A percentile compares a stretch with the other conserved stretches of the same genome.
These are phyloP conservation scores for Tricholoma hemisulphureum DNA, from an alignment of 768 basidiomycete species.

Conservation along the genomic window DNA sequence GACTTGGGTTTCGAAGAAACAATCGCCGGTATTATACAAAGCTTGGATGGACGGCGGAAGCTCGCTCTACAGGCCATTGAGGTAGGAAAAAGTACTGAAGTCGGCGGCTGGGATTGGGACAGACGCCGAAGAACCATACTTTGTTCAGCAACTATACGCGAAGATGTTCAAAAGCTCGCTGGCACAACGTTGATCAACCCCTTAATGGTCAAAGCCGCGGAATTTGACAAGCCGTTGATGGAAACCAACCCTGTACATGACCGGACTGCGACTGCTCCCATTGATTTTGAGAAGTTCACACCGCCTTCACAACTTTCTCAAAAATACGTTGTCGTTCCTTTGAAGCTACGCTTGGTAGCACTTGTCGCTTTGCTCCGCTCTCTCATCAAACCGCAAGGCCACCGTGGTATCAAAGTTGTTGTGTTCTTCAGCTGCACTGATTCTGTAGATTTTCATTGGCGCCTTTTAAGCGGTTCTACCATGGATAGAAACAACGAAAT, in stretches of 20 bases:
- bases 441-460: constrained; percentile 97
- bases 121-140: constrained; percentile 79
- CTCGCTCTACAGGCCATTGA: constrained; percentile 67
- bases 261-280: constrained; percentile 17
- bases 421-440: constrained; percentile 97
- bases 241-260: constrained; percentile 14
- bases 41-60: constrained; percentile 78
- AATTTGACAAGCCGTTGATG: constrained; percentile 39
- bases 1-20: constrained; percentile 98
- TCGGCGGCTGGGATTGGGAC: constrained; percentile 86
- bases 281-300: constrained; percentile 63
- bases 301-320: constrained; percentile 93
- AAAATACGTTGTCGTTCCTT: constrained; percentile 84
- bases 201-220: constrained; percentile 76
- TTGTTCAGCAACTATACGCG: constrained; percentile 95
- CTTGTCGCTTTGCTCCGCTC: constrained; percentile 83
- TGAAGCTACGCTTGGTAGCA: constrained; percentile 92
- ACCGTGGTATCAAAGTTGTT: constrained; percentile 70
- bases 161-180: constrained; percentile 92
- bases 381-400: constrained; percentile 58
- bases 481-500: constrained; percentile 51
- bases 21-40: constrained; percentile 83
- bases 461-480: constrained; percentile 64
- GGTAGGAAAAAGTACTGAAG: constrained; percentile 67
- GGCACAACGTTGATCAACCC: constrained; percentile 79